A percentile compares a stretch with the other conserved stretches of the same genome.
Evolutionary conservation across 805 yeast genomes (phyloP).

Genomic region (Spathaspora gorwiae): DNA sequence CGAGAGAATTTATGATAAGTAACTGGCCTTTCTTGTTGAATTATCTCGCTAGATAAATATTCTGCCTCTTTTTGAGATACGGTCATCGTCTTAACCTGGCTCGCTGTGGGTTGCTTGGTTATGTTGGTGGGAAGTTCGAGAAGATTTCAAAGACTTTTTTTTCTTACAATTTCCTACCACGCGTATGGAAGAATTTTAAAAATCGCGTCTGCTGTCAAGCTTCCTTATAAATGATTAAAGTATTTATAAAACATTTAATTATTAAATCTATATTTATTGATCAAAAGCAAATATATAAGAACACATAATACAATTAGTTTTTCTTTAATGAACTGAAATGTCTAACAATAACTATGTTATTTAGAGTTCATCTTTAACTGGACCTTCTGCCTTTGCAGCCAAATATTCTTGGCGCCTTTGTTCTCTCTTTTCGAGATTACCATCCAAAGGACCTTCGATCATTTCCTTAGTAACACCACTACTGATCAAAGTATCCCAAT

Average conservation of each 20-base stretch:
- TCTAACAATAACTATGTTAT: too few relatives aligned
- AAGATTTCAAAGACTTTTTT: not conserved
- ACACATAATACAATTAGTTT: too few relatives aligned
- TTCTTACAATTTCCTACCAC: not conserved
- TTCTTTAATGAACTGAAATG: too few relatives aligned
- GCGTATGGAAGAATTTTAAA: too few relatives aligned
- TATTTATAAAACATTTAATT: too few relatives aligned
- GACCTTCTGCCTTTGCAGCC: slow-evolving; percentile 1
- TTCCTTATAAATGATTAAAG: too few relatives aligned
- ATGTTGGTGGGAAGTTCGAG: not conserved
- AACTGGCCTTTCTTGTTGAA: slow-evolving; percentile 21
- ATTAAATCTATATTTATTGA: too few relatives aligned
- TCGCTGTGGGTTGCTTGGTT: not conserved
- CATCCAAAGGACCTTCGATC: slow-evolving; percentile 36
- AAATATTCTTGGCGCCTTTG: slow-evolving; percentile 12
- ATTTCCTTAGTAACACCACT: slow-evolving; percentile 40
- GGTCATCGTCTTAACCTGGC: slow-evolving; percentile 27
- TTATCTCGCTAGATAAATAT: slow-evolving; percentile 23
- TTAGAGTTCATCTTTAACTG: slow-evolving; percentile 12
- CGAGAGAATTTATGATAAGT: slow-evolving; percentile 43
- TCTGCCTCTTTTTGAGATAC: slow-evolving; percentile 24
- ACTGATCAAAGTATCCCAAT: slow-evolving; percentile 51
- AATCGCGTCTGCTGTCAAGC: too few relatives aligned
- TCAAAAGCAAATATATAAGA: too few relatives aligned
- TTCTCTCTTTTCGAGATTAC: slow-evolving; percentile 28